Conservation (phyloP, 192 early-diverging fungal genomes). For the Phycomyces nitens region DNA sequence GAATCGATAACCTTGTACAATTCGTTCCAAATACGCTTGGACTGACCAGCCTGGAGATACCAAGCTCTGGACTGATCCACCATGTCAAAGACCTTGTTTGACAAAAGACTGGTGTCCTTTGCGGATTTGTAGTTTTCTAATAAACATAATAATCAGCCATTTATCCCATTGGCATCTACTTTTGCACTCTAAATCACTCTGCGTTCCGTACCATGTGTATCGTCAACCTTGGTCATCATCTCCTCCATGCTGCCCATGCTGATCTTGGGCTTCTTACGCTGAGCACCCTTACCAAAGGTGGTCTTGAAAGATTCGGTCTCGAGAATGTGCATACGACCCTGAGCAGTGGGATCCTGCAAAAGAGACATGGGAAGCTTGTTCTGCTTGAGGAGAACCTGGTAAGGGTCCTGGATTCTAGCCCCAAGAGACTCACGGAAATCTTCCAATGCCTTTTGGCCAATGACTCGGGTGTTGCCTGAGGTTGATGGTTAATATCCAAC, state of each 20-base stretch:
- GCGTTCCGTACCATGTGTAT: slow-evolving; percentile 55
- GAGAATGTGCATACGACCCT: slow-evolving; percentile 82
- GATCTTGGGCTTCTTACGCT: slow-evolving; percentile 93
- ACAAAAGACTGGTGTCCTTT: slow-evolving; percentile 72
- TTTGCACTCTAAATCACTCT: too few species aligned
- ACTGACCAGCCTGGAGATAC: slow-evolving; percentile 90
- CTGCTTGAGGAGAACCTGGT: slow-evolving; percentile 88
- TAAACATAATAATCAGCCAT: slow-evolving; percentile 1
- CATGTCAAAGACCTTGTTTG: slow-evolving; percentile 71
- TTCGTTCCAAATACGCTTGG: slow-evolving; percentile 98
- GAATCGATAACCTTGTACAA: slow-evolving; percentile 98
- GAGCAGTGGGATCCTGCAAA: slow-evolving; percentile 73
- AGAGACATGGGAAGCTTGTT: slow-evolving; percentile 97
- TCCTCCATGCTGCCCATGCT: slow-evolving; percentile 72
- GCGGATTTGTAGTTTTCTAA: slow-evolving; percentile 33
- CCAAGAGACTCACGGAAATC: slow-evolving; percentile 90
- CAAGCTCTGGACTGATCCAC: slow-evolving; percentile 78
- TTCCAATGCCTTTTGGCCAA: slow-evolving; percentile 91
- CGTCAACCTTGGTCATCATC: slow-evolving; percentile 65
- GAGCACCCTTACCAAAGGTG: slow-evolving; percentile 93
- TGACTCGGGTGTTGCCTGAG: slow-evolving; percentile 89
- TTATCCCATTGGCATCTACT: too few species aligned
- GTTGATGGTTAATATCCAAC: slow-evolving; percentile 5
- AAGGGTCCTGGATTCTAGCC: slow-evolving; percentile 87
- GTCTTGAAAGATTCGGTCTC: slow-evolving; percentile 90